phyloP scores from a whole-genome alignment of 805 yeast genomes.

The Teunomyces pallodes region DNA sequence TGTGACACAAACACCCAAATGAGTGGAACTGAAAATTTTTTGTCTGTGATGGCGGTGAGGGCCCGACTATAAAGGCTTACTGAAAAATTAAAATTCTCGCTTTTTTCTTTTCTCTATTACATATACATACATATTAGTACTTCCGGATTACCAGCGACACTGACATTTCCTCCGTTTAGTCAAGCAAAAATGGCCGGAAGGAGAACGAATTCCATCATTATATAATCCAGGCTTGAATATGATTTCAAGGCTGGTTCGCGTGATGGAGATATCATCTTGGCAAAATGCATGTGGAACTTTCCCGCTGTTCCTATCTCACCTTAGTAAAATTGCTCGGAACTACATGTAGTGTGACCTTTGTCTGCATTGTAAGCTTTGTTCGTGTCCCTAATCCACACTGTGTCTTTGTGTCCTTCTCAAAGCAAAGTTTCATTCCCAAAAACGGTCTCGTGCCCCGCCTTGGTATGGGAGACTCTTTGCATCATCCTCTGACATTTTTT shows the following conservation, averaged over 20 bases:
- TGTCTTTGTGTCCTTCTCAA: neutral
- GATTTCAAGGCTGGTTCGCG: conserved; percentile 37
- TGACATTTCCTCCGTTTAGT: conserved; percentile 37
- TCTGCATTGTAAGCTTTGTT: neutral
- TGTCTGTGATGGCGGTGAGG: neutral
- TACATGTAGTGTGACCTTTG: neutral
- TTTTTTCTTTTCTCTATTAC: conserved; percentile 18
- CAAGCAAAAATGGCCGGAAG: conserved; percentile 51
- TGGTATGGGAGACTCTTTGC: neutral
- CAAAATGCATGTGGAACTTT: neutral
- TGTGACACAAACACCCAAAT: neutral
- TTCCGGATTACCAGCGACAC: conserved; percentile 50
- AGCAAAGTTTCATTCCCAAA: neutral
- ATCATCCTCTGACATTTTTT: neutral
- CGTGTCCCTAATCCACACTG: neutral
- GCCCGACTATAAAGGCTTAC: conserved; percentile 1
- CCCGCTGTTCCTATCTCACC: neutral
- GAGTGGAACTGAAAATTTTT: neutral
- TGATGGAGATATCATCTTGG: conserved; percentile 34
- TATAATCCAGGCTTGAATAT: conserved; percentile 30
- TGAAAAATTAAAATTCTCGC: conserved; percentile 1
- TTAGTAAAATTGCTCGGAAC: neutral
- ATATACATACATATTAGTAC: conserved; percentile 21
- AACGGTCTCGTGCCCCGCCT: neutral
- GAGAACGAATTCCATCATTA: conserved; percentile 32